Evolutionary conservation across 495 filamentous ascomycete genomes (phyloP), one percentile per base, ranked within the genome.

Genomic region (Podospora anserina): DNA sequence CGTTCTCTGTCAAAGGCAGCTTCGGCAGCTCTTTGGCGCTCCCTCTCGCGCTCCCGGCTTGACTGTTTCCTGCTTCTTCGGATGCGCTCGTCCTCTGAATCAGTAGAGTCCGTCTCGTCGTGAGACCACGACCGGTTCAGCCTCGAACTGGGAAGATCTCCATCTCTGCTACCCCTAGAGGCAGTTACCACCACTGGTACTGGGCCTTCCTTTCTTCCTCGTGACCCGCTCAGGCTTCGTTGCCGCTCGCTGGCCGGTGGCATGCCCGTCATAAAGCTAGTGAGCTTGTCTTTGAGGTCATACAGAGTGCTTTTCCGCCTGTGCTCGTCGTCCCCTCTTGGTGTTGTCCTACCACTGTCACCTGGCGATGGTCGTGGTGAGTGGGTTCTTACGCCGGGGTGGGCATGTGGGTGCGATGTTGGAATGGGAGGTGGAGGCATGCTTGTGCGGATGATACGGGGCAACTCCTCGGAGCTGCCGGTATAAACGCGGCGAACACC

Each of bases 141-240:
- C 27, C 69, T 61, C 5, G 74, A 73, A 28, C 34, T 65, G 16
- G 69, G 70, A 15, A 68, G 49, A 20, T 61, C 54, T 7, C 65
- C 66, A n/a, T 69, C 72, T 4, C 54, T 68, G 19, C 55, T 64
- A 2, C 53, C 70, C 58, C 65, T 53, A 15, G 54, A 53, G 16
- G 66, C 49, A 9, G 16, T 68, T 28, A 18, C 23, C 63, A 65
- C 32, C 63, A 49, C 39, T 49, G 39, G 39, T 49, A 49, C 39
- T 2, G 61, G 61, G 32, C 64, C 71, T 11, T 71, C 72, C 9
- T 72, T 74, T 5, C 69, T 65, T 2, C 64, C 65, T 1, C 72
- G 57, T 0, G 71, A 73, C 5, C 69, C 71, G 64, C 74, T 78
- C 27, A 67, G 63, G 59, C 71, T 75, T 30, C 76, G 74, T 34